Evolutionary conservation across 345 rosid species (phyloP).

Genomic region (Microthlaspi erraticum): DNA sequence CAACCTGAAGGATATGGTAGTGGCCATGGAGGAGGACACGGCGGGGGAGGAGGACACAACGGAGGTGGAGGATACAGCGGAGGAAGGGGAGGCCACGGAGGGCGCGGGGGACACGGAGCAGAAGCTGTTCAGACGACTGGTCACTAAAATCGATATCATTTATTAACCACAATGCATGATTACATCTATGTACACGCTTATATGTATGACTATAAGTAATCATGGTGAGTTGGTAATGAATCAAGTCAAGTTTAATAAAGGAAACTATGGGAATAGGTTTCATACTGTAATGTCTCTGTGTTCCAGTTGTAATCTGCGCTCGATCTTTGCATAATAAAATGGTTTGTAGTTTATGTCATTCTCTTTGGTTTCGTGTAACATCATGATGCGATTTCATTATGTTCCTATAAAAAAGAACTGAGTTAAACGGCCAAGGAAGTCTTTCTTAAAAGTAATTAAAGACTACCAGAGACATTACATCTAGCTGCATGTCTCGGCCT

Average conservation of each 20-base stretch:
- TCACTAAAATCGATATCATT: not conserved
- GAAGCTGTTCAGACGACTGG: slow-evolving; percentile 30
- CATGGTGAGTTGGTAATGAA: slow-evolving; percentile 6
- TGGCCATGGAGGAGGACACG: not conserved
- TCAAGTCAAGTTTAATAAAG: not conserved
- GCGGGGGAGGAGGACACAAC: not conserved
- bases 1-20: not conserved
- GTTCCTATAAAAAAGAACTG: too few relatives aligned
- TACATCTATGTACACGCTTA: not conserved
- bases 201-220: slow-evolving; percentile 17
- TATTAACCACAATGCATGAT: slow-evolving; percentile 1
- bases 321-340: not conserved
- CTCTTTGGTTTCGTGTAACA: not conserved
- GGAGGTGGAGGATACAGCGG: not conserved
- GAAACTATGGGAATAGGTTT: slow-evolving; percentile 6
- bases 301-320: slow-evolving; percentile 4
- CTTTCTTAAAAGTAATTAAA: too few relatives aligned
- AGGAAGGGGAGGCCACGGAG: slow-evolving; percentile 4
- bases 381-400: not conserved
- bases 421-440: too few relatives aligned
- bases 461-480: too few relatives aligned
- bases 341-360: not conserved
- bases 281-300: not conserved
- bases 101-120: slow-evolving; percentile 21
- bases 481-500: too few relatives aligned